Conservation (phyloP, 2,329 filamentous ascomycete genomes). For the Fusarium pininemorale region DNA sequence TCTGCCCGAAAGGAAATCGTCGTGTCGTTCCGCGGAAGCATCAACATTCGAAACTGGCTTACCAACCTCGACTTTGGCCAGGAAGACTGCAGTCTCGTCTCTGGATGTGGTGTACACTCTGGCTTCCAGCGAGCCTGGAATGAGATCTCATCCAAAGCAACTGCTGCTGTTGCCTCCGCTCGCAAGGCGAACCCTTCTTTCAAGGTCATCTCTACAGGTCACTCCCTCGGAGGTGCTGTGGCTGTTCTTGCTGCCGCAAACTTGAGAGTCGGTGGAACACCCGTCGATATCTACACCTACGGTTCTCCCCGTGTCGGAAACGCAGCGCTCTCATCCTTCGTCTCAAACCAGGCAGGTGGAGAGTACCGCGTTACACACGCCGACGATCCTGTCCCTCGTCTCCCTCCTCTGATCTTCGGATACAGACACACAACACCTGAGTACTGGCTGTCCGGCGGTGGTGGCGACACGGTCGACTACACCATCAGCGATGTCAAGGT, state of each 20-base stretch:
- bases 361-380: slow-evolving; percentile 74
- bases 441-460: slow-evolving; percentile 65
- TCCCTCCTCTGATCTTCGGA: slow-evolving; percentile 68
- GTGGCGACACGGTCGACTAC: slow-evolving; percentile 48
- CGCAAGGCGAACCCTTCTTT: slow-evolving; percentile 59
- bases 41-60: slow-evolving; percentile 69
- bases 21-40: slow-evolving; percentile 67
- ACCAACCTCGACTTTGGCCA: slow-evolving; percentile 56
- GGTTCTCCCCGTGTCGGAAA: slow-evolving; percentile 74
- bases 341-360: slow-evolving; percentile 60
- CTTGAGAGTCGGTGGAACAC: slow-evolving; percentile 58
- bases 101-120: slow-evolving; percentile 61
- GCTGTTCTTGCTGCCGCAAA: slow-evolving; percentile 67
- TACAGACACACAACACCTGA: slow-evolving; percentile 76
- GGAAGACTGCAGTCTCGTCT: slow-evolving; percentile 43
- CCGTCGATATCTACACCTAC: slow-evolving; percentile 69
- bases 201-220: slow-evolving; percentile 68
- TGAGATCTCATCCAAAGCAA: slow-evolving; percentile 57
- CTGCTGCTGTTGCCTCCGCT: slow-evolving; percentile 56
- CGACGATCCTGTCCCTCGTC: slow-evolving; percentile 72
- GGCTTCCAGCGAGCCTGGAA: slow-evolving; percentile 70
- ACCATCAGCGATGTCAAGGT: slow-evolving; percentile 52
- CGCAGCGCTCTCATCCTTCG: slow-evolving; percentile 59
- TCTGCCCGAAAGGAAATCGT: slow-evolving; percentile 62
- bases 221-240: slow-evolving; percentile 74